Base-by-base conservation (phyloP, 495 filamentous ascomycete species). In the Hypomontagnella monticulosa region DNA sequence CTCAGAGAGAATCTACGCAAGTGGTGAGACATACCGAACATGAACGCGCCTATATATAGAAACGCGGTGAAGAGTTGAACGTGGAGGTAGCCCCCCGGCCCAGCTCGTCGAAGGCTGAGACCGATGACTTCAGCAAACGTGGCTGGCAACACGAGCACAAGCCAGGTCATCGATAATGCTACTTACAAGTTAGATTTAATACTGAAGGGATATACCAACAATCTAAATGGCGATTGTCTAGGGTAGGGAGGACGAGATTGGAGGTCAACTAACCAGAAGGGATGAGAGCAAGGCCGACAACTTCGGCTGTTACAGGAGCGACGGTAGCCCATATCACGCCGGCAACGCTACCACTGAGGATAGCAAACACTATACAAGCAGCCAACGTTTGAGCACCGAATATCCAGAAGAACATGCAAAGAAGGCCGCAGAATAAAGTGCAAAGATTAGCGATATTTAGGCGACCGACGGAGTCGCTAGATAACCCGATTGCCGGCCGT, bases 81-180 rank as follows among this genome's bases (percentile, higher is more conserved):
- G 48, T 80, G 36, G 12, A 80, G 58, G 32, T 81, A 82, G 12
- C 74, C 78, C 51, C 70, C 50, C 6, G 73, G 43, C 0, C 79
- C 78, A 16, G 82, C 63, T 20, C 78, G 75, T 54, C 84, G 78
- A 55, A 95, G 83, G 56, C 87, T 79, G n/a, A 95, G 78, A 1
- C 81, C 90, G 70, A 93, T 93, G 0, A 88, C 83, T 66, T 95
- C 91, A 34, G 89, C 85, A 58, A 93, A 83, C 0, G 90, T 93
- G 6, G 85, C 84, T 1, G 92, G 92, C 7, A 92, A 69, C 32
- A 90, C 87, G 10, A 95, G 79, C 5, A 84, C 74, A 15, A 95
- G 71, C 92, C 92, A 96, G 15, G 86, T 84, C n/a, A 95, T 85
- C 32, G 87, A 89, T 16, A 95, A 74, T 0, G 85, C 77, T 78